phyloP scores from a whole-genome alignment of 2,329 filamentous ascomycete species.

The Aspergillus ibericus region DNA sequence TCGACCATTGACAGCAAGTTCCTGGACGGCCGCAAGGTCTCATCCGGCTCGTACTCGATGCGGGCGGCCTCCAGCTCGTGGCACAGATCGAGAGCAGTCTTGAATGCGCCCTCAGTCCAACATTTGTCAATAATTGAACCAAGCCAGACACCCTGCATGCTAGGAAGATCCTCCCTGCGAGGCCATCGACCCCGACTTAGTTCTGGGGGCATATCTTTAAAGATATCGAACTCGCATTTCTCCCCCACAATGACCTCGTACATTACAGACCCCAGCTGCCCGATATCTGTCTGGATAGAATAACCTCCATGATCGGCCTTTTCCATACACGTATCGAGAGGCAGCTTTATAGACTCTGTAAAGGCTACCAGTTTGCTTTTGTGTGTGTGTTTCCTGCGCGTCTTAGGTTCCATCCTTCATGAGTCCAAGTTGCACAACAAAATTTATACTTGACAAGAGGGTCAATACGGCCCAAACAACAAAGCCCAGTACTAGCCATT shows the following conservation, averaged over 20 bases:
- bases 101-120: slow-evolving; percentile 13
- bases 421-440: too few species aligned
- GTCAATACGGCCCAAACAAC: too few species aligned
- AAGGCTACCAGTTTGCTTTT: too few species aligned
- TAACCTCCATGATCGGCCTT: slow-evolving; percentile 22
- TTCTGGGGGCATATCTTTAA: slow-evolving; percentile 14
- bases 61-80: too few species aligned
- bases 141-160: slow-evolving; percentile 26
- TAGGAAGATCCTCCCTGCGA: slow-evolving; percentile 22
- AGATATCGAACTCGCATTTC: slow-evolving; percentile 27
- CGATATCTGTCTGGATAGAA: slow-evolving; percentile 28
- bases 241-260: slow-evolving; percentile 29
- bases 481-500: too few species aligned
- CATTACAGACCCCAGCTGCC: slow-evolving; percentile 29
- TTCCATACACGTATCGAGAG: slow-evolving; percentile 22
- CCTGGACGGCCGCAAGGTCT: too few species aligned
- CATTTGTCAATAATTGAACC: slow-evolving; percentile 29
- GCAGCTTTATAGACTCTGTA: slow-evolving; percentile 19
- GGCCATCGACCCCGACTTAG: slow-evolving; percentile 19
- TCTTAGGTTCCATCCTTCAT: too few species aligned
- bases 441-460: too few species aligned
- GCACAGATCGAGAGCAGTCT: too few species aligned
- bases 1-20: too few species aligned
- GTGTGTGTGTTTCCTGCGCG: too few species aligned
- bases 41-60: too few species aligned